These are phyloP conservation scores for Aegilops tauschii DNA, from an alignment of 176 grass and related monocot species.

Conservation along the genomic window DNA sequence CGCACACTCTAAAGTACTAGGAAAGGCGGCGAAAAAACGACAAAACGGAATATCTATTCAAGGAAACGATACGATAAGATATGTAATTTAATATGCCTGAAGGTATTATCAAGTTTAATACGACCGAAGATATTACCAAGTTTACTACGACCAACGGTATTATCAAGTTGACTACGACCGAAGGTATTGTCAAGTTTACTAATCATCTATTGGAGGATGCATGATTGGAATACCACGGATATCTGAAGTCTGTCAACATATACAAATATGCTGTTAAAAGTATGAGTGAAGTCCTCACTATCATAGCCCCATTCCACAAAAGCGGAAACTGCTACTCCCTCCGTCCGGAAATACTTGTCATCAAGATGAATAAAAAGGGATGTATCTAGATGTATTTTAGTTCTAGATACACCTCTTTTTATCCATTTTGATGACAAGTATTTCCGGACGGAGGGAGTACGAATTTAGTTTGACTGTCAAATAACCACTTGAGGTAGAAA, in stretches of 20 bases:
- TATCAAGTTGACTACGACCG: not conserved
- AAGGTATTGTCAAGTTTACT: not conserved
- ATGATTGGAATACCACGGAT: not conserved
- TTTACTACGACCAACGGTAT: not conserved
- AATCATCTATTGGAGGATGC: not conserved
- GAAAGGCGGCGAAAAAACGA: not conserved
- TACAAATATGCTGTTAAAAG: not conserved
- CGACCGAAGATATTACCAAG: not conserved
- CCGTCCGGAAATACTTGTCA: no score
- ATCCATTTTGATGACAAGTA: no score
- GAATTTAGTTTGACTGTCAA: not conserved
- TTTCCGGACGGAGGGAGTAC: no score
- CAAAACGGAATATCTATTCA: not conserved
- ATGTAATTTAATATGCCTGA: conserved; percentile 9
- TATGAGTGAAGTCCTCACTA: not conserved
- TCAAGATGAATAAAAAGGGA: no score
- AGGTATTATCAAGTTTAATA: conserved; percentile 22
- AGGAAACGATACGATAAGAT: not conserved
- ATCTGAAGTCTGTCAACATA: not conserved
- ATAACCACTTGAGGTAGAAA: not conserved
- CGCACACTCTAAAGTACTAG: not conserved
- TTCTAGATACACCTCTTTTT: no score
- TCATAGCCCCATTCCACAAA: not conserved
- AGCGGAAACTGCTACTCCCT: not conserved
- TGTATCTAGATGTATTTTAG: no score